phyloP scores from a whole-genome alignment of 2,329 filamentous ascomycete species.

The Cordyceps cateniannulata region DNA sequence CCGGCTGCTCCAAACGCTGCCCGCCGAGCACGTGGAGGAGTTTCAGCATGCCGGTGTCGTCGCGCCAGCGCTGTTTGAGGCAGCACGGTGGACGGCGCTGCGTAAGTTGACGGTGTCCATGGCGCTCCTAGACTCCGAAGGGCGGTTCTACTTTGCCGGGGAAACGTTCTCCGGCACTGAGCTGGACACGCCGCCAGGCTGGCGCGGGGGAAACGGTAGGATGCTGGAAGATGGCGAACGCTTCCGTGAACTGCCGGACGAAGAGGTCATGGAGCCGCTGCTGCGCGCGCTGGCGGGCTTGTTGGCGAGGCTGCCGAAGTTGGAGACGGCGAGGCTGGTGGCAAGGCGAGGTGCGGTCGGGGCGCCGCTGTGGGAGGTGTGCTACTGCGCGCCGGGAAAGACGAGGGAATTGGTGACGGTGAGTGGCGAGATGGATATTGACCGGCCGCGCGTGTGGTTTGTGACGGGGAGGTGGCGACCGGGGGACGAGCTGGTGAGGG shows the following conservation, averaged over 20 bases:
- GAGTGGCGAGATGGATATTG: not conserved
- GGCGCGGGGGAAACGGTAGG: not conserved
- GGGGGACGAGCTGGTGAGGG: not conserved
- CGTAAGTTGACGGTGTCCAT: constrained; percentile 1
- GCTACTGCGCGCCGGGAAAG: constrained; percentile 1
- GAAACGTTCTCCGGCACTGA: not conserved
- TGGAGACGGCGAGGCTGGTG: constrained; percentile 5
- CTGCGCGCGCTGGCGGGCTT: not conserved
- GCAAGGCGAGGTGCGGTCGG: not conserved
- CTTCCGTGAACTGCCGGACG: not conserved
- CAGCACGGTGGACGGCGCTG: not conserved
- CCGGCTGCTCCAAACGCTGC: not conserved
- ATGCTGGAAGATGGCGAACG: not conserved
- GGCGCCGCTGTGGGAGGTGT: constrained; percentile 1
- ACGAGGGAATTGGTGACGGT: not conserved
- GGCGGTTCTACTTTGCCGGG: not conserved
- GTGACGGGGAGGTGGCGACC: constrained; percentile 3
- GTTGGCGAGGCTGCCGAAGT: not conserved
- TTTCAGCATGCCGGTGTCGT: not conserved
- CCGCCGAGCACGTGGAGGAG: not conserved
- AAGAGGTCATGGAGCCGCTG: not conserved
- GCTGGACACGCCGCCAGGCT: not conserved
- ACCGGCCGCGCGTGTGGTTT: constrained; percentile 3
- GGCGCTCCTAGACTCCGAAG: not conserved
- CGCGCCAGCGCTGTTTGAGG: not conserved